Evolutionary conservation across 2,329 filamentous ascomycete species (phyloP), one percentile per base, ranked within the genome.

Genomic region (Trematosphaeria pertusa): DNA sequence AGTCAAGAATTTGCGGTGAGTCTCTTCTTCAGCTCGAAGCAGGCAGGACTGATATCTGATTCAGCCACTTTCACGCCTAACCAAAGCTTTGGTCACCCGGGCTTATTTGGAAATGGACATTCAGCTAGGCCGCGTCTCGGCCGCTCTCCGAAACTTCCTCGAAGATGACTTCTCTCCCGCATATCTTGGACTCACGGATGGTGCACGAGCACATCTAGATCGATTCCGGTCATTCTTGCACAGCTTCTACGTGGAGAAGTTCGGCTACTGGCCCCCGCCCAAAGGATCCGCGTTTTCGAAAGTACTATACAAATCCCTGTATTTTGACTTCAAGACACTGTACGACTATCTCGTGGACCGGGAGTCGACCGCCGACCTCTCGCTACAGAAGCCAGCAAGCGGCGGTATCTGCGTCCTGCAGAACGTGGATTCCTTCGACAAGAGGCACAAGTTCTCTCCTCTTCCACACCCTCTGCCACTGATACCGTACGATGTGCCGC

Each of bases 371-470:
- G 67, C 72, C 3, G 73, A 76, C 9, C 71, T 81, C 28, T 73
- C 71, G n/a, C 78, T 76, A 41, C 80, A 84, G 1, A 74, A 77
- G 6, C 73, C 79, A 17, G 80, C 83, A 0, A 81, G 81, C 35
- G 87, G 86, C 4, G 88, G 87, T 0, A 82, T 91, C 6, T 89
- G 87, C 62, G 83, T 86, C 0, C 70, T 88, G 35, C 87, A 91
- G 58, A 85, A 84, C 39, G 75, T 93, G 3, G 75, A 82, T 44
- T 78, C 80, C 0, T 91, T 93, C 52, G 86, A 93, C 60, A 61
- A 69, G 18, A 77, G 81, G 17, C 81, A 87, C 54, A 78, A 78
- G 5, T 87, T 84, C 62, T 62, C 72, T 1, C 72, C 87, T 1
- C 75, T 91, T n/a, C 72, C 75, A 1, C 82, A 89, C 54, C 84